phyloP scores from a whole-genome alignment of 2,329 filamentous ascomycete species.

The Fragosphaeria purpurea region DNA sequence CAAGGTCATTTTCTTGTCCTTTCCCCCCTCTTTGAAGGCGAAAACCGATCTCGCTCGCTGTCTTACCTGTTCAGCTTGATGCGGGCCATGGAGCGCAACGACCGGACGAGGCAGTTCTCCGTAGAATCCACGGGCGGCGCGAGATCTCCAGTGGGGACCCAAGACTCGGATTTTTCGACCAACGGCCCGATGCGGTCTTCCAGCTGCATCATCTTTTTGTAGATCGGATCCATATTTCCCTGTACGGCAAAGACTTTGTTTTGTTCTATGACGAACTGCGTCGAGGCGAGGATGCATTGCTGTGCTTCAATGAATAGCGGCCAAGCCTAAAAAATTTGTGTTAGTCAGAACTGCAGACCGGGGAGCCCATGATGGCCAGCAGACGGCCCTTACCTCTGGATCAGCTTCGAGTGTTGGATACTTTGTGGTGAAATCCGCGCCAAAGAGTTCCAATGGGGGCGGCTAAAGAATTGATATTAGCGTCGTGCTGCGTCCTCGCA shows the following conservation, averaged over 20 bases:
- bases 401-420: conserved; percentile 31
- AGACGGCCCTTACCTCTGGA: conserved; percentile 24
- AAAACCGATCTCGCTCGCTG: not conserved
- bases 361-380: not conserved
- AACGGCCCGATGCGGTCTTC: conserved; percentile 28
- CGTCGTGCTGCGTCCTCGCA: no score
- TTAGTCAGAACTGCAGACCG: not conserved
- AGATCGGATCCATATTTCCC: conserved; percentile 29
- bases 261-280: conserved; percentile 37
- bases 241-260: conserved; percentile 30
- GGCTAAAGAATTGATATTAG: conserved; percentile 1
- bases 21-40: no score
- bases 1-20: no score
- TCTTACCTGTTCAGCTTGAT: conserved; percentile 40
- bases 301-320: conserved; percentile 35
- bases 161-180: conserved; percentile 25
- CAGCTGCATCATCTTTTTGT: conserved; percentile 29
- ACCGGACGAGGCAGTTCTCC: conserved; percentile 32
- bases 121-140: conserved; percentile 26
- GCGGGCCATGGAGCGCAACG: conserved; percentile 35
- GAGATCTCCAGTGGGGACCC: conserved; percentile 22
- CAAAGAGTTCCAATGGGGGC: conserved; percentile 12
- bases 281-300: conserved; percentile 35
- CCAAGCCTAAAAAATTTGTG: conserved; percentile 25
- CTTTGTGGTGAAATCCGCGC: conserved; percentile 32